A percentile compares a stretch with the other conserved stretches of the same genome.
Evolutionary conservation across 2,329 filamentous ascomycete species (phyloP).

Genomic region (Beauveria pseudobassiana): DNA sequence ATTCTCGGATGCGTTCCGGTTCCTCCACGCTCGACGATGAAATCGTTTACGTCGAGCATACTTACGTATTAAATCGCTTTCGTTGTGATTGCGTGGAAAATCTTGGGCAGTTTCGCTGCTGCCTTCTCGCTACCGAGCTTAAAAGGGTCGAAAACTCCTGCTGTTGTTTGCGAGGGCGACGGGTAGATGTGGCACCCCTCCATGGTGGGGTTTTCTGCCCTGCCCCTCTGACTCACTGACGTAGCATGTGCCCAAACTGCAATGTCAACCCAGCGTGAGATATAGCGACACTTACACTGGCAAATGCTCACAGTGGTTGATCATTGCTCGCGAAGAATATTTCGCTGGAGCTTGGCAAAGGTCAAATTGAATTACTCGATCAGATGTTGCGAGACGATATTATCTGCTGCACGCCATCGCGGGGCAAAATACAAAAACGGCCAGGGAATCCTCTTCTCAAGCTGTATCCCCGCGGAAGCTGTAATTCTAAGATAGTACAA

Average conservation of each 20-base stretch:
- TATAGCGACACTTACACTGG: not conserved
- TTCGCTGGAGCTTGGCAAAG: not conserved
- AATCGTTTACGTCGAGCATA: constrained; percentile 73
- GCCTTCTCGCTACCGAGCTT: not conserved
- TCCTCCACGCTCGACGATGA: constrained; percentile 80
- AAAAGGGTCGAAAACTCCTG: not conserved
- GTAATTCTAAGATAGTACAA: not conserved
- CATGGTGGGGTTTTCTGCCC: constrained; percentile 11
- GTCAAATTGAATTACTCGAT: not conserved
- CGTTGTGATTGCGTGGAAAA: not conserved
- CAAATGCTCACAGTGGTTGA: not conserved
- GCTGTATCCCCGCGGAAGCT: not conserved
- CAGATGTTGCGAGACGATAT: not conserved
- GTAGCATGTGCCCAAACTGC: not conserved
- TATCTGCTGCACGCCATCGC: not conserved
- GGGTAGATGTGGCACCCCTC: constrained; percentile 1
- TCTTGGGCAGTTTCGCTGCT: not conserved
- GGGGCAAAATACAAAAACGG: not conserved
- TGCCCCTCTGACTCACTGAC: constrained; percentile 10
- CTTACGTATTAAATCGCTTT: constrained; percentile 12
- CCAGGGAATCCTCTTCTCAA: not conserved
- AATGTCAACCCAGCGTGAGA: not conserved
- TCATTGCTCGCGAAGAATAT: not conserved
- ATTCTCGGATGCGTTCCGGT: constrained; percentile 87
- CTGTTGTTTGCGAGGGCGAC: not conserved